Evolutionary conservation across 192 early-diverging fungal genomes (phyloP), one percentile per base, ranked within the genome.

Genomic region (Coemansia sp.): DNA sequence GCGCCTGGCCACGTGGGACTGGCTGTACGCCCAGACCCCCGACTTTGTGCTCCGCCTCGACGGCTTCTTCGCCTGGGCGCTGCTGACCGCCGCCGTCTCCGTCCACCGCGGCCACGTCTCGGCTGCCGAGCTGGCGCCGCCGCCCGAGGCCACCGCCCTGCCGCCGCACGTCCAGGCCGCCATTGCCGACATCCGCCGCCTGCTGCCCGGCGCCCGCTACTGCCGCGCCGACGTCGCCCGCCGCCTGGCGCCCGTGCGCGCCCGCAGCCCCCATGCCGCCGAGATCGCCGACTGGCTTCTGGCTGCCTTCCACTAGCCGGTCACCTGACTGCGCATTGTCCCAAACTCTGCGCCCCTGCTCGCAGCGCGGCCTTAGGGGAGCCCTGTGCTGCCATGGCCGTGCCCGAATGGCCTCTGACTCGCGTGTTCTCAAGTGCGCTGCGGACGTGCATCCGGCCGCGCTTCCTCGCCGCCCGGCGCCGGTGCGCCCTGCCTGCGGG

Each of bases 21-120:
- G 94, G 93, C 87, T 85, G 48, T 94, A 81, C 51, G 92, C 90
- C 5, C 90, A 94, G 79, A 95, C 94, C 6, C 94, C 94, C 21
- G 85, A 89, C 60, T 97, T 97, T 61, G 83, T 78, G 3, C 77
- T 87, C 65, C 43, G 60, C 39, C 51, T 79, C 26, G 31, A 63
- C 42, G 40, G n/a, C 14, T n/a, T 39, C 39, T 72, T 79, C 34
- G 39, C 52, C 1, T 71, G 75, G 69, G 64, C 53, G 0, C 17
- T 58, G 7, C 53, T 76, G 17, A 46, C 47, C 12, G 66, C 38
- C 12, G 14, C 38, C 3, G 37, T 76, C 28, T 36, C 63, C 16
- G 67, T 56, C 14, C 59, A 55, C 47, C 74, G 64, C 40, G 74
- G 67, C 49, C 57, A 26, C 8, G 58, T 76, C 23, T 31, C 62